Evolutionary conservation across 306 rosid genomes (phyloP).

Genomic region (Vigna trinervia): DNA sequence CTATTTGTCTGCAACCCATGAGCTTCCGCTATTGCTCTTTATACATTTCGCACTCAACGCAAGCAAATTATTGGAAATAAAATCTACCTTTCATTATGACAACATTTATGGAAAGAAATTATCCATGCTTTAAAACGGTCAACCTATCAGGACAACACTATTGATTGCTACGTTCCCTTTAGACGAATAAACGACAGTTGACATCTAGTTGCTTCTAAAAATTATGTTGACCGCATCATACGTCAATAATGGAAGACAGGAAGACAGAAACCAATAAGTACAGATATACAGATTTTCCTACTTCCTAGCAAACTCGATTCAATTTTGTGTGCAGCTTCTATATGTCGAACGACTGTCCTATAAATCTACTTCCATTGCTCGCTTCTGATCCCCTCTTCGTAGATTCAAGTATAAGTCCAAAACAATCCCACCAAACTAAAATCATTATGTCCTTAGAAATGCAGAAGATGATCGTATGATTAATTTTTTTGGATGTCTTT

Average conservation of each 20-base stretch:
- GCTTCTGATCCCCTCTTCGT: constrained; percentile 33
- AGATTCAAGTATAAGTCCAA: constrained; percentile 29
- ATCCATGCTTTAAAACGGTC: background rate
- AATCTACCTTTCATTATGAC: background rate
- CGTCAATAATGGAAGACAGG: background rate
- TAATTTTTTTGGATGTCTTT: constrained; percentile 15
- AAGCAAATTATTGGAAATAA: background rate
- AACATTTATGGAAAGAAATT: background rate
- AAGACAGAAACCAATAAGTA: background rate
- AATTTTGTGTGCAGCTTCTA: constrained; percentile 31
- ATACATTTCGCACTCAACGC: background rate
- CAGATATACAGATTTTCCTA: constrained; percentile 44
- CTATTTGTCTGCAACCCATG: too few relatives aligned
- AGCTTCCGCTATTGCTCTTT: background rate
- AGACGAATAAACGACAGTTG: constrained; percentile 9
- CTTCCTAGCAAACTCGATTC: constrained; percentile 34
- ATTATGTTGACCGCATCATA: constrained; percentile 20
- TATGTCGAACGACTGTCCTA: background rate
- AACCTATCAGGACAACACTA: constrained; percentile 2
- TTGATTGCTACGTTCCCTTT: background rate
- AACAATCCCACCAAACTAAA: constrained; percentile 36
- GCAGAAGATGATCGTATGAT: constrained; percentile 34
- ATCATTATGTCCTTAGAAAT: constrained; percentile 31
- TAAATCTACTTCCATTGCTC: constrained; percentile 33
- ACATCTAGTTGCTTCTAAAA: constrained; percentile 27